Percentiles rank a stretch among this genome's conserved stretches.
Evolutionary conservation across 805 yeast species (phyloP).

Genomic region (Starmerella floricola): DNA sequence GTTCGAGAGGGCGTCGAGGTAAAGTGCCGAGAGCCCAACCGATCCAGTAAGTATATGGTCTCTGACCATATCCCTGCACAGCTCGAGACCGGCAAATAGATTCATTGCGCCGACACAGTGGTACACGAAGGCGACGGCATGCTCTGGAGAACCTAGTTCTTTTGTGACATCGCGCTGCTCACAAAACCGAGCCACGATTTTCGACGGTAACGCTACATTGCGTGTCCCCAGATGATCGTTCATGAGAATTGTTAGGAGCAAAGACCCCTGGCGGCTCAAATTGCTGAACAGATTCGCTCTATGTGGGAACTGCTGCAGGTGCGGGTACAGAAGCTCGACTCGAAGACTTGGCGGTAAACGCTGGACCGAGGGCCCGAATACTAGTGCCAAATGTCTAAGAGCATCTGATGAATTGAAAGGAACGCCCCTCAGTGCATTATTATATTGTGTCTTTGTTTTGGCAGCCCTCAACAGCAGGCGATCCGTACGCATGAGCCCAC

Average conservation of each 20-base stretch:
- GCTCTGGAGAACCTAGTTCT: neutral
- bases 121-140: neutral
- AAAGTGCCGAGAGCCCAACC: slow-evolving; percentile 15
- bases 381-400: slow-evolving; percentile 1
- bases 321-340: slow-evolving; percentile 18
- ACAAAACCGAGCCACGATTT: slow-evolving; percentile 12
- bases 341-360: slow-evolving; percentile 16
- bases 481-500: slow-evolving; percentile 3
- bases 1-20: slow-evolving; percentile 14
- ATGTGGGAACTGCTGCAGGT: slow-evolving; percentile 15
- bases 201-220: slow-evolving; percentile 10
- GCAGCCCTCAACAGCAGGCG: neutral
- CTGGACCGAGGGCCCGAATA: slow-evolving; percentile 11
- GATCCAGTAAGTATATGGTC: slow-evolving; percentile 12
- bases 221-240: slow-evolving; percentile 22
- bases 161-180: slow-evolving; percentile 7
- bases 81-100: slow-evolving; percentile 6
- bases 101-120: slow-evolving; percentile 15
- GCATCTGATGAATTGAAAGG: neutral
- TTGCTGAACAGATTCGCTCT: slow-evolving; percentile 12
- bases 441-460: neutral
- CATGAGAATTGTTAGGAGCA: slow-evolving; percentile 11
- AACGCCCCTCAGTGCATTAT: neutral
- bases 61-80: slow-evolving; percentile 10
- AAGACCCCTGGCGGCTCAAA: slow-evolving; percentile 9